Evolutionary conservation across 148 eudicot genomes (phyloP).

Genomic region (Vaccinium corymbosum): DNA sequence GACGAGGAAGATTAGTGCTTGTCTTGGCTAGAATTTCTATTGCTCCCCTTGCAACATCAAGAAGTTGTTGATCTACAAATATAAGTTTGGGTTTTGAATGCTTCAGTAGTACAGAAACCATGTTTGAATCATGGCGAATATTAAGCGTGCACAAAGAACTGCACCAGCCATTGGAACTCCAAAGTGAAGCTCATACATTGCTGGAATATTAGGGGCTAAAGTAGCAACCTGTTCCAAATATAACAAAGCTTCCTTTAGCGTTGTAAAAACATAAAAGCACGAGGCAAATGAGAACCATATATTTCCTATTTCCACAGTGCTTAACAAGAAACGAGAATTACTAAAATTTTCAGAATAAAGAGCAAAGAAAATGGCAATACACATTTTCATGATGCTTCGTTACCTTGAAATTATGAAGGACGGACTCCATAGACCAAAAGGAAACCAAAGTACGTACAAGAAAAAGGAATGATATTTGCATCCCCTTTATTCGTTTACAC

Average conservation of each 20-base stretch:
- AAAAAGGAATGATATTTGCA: no score
- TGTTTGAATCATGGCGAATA: slow-evolving; percentile 57
- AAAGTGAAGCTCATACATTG: slow-evolving; percentile 70
- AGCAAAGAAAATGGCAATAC: background rate
- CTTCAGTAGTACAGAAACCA: slow-evolving; percentile 51
- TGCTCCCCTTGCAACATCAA: slow-evolving; percentile 43
- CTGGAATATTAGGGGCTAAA: slow-evolving; percentile 65
- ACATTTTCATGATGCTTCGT: background rate
- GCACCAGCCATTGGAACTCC: slow-evolving; percentile 81
- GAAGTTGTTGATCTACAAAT: slow-evolving; percentile 51
- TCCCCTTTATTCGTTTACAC: no score
- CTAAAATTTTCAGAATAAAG: background rate
- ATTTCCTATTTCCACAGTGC: background rate
- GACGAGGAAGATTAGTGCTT: slow-evolving; percentile 36
- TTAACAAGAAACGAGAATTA: background rate
- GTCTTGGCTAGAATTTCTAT: slow-evolving; percentile 39
- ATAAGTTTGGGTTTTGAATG: slow-evolving; percentile 62
- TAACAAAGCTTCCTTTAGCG: background rate
- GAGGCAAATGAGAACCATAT: background rate
- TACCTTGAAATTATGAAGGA: no score
- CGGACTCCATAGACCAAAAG: no score
- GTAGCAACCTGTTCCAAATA: slow-evolving; percentile 52
- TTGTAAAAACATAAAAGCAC: background rate
- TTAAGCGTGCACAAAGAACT: slow-evolving; percentile 63
- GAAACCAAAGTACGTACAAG: no score